These are phyloP conservation scores for Corchorus olitorius DNA, from an alignment of 345 rosid species.

Conservation along the genomic window DNA sequence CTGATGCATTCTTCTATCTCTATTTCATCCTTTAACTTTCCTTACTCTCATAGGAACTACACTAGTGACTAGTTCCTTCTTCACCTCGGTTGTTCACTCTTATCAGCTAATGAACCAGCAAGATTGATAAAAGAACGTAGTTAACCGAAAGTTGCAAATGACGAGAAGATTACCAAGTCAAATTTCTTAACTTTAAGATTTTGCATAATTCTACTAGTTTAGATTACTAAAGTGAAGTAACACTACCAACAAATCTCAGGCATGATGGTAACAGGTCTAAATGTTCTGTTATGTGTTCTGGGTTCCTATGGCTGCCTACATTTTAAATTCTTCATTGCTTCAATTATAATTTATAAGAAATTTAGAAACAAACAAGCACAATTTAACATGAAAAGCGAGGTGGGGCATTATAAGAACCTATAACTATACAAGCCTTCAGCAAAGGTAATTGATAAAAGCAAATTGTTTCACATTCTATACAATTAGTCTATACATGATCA, in stretches of 20 bases:
- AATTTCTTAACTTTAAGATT: background rate
- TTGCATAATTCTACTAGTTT: background rate
- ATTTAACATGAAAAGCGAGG: background rate
- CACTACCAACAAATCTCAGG: background rate
- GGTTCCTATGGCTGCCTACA: background rate
- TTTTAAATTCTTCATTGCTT: background rate
- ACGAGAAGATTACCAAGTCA: background rate
- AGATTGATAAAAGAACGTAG: background rate
- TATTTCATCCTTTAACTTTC: background rate
- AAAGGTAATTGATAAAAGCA: background rate
- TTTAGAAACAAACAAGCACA: background rate
- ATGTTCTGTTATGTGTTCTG: no score
- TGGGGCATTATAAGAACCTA: background rate
- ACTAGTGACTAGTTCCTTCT: background rate
- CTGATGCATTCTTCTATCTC: background rate
- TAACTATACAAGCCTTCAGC: background rate
- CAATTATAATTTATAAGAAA: background rate
- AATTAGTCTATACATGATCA: background rate
- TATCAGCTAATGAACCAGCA: background rate
- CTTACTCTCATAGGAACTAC: background rate
- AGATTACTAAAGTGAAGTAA: background rate
- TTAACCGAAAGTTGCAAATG: background rate
- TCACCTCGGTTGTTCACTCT: background rate
- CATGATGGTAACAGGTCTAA: no score
- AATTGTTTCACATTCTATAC: slow-evolving; percentile 8